Base-by-base conservation (phyloP, 2,329 filamentous ascomycete genomes). In the Aspergillus brunneoviolaceus region DNA sequence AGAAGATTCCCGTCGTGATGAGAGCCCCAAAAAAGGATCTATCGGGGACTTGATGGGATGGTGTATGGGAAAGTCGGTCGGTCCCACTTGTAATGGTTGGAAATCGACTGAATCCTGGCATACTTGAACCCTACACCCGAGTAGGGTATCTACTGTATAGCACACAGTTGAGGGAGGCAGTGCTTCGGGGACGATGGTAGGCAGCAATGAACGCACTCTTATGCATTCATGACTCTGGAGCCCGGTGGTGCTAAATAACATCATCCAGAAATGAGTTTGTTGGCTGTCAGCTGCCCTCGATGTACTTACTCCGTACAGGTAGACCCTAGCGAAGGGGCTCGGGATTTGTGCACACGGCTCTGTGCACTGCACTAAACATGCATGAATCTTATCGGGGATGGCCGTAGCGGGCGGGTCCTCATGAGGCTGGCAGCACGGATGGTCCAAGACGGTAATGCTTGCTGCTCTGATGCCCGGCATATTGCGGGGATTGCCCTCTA, bases 371-470 rank as follows among this genome's bases (percentile, higher is more conserved):
- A 45, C 39, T 45, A 45, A 45, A 19, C 1, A 33, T 42, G 53
- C 21, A 48, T 19, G 49, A 31, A 55, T 55, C 53, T 55, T 55
- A 55, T 55, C 53, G 45, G 53, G 42, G 25, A 45, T 33, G 33
- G 42, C 16, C 16, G 47, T 55, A 23, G 29, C 29, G 47, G 53
- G 53, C 53, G 53, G 53, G 53, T 55, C 53, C 45, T 47, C 53
- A 47, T 45, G 39, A 50, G 23, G 49, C 19, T 55, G 45, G 33
- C 53, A 49, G 53, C 53, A 55, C 42, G 53, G 53, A 55, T 55
- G 53, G 53, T 55, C 53, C 53, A 55, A 55, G 42, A 35, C 19
- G 53, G 53, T 10, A 55, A 55, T 31, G 53, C 49, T 55, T 55
- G 53, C 53, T 55, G 53, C 49, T 50, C 52, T 42, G n/a, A 55